Conservation (phyloP, 345 rosid species). For the Trapa incisa region DNA sequence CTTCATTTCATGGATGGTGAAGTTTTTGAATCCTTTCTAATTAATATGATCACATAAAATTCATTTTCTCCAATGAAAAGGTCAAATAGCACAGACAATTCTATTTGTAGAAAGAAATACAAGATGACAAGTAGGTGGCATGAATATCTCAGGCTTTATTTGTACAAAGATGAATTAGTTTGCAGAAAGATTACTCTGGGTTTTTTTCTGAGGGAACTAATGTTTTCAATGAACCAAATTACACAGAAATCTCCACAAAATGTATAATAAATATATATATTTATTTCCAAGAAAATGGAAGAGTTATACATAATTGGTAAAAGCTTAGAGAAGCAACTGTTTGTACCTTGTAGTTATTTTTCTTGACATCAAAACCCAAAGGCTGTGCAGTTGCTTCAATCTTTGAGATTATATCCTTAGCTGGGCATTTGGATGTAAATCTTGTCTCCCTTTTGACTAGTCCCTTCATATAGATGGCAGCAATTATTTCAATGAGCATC, state of each 20-base stretch:
- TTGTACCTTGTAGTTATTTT: conserved; percentile 75
- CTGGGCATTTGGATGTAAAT: conserved; percentile 76
- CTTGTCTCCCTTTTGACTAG: conserved; percentile 86
- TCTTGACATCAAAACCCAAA: conserved; percentile 90
- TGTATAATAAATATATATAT: no score
- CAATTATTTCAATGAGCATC: neutral
- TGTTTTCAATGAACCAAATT: neutral
- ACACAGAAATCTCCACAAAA: no score
- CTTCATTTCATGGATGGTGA: neutral
- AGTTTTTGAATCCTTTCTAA: neutral
- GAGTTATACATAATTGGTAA: neutral
- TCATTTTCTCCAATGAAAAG: neutral
- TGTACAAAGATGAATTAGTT: no score
- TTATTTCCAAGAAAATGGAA: neutral
- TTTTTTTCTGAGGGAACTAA: neutral
- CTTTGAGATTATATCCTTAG: conserved; percentile 78
- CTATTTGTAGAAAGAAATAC: neutral
- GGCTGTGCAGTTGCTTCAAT: conserved; percentile 81
- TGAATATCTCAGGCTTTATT: neutral
- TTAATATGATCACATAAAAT: neutral
- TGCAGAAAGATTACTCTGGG: no score
- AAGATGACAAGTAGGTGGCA: neutral
- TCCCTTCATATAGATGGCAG: conserved; percentile 31
- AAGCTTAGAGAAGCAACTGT: neutral
- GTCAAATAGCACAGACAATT: neutral